phyloP scores from a whole-genome alignment of 768 basidiomycete species.

The Suillus discolor region DNA sequence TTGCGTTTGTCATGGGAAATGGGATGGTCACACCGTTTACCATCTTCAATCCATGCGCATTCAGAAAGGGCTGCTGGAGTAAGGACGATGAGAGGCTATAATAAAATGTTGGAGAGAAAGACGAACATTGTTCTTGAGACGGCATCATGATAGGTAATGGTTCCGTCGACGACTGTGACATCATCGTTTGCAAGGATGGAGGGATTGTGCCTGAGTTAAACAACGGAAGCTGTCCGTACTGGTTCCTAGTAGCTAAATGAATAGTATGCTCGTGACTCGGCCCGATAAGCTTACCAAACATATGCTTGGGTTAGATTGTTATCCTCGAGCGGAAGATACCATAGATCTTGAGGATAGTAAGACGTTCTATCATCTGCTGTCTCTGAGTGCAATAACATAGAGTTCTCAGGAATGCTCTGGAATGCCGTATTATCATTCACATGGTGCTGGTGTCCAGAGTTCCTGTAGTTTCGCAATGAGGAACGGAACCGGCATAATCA shows the following conservation, averaged over 20 bases:
- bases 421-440: not conserved
- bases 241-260: conserved; percentile 1
- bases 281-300: not conserved
- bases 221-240: not conserved
- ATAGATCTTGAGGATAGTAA: not conserved
- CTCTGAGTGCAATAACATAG: not conserved
- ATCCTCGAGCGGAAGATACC: not conserved
- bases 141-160: conserved; percentile 8
- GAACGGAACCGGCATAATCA: too few relatives aligned
- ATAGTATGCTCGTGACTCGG: not conserved
- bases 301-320: not conserved
- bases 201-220: not conserved
- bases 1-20: conserved; percentile 21
- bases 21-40: conserved; percentile 23
- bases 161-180: not conserved
- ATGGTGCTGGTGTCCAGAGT: not conserved
- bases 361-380: not conserved
- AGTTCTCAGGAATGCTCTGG: not conserved
- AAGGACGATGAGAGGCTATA: not conserved
- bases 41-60: conserved; percentile 28
- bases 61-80: not conserved
- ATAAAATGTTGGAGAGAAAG: not conserved
- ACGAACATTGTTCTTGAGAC: not conserved
- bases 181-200: not conserved
- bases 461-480: not conserved